phyloP scores from a whole-genome alignment of 306 rosid genomes.

The Rubus idaeus region DNA sequence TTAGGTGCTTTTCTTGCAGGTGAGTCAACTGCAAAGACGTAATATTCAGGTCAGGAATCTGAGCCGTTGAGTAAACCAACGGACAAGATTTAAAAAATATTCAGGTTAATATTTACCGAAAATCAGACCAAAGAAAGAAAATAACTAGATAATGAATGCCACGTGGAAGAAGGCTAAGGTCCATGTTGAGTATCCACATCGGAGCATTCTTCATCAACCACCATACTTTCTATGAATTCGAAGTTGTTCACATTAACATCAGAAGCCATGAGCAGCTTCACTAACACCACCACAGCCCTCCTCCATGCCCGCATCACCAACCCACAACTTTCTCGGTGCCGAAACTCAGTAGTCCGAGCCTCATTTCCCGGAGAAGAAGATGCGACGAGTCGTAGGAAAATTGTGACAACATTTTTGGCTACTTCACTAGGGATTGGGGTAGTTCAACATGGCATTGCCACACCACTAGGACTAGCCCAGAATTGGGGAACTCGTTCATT shows the following conservation, averaged over 20 bases:
- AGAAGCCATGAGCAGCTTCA: conserved; percentile 62
- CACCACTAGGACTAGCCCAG: conserved; percentile 55
- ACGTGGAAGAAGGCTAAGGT: conserved; percentile 46
- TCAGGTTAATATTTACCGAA: no score
- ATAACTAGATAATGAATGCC: conserved; percentile 38
- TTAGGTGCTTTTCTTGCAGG: background rate
- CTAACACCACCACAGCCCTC: conserved; percentile 52
- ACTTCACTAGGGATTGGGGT: conserved; percentile 39
- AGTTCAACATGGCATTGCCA: conserved; percentile 1
- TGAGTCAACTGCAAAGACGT: no score
- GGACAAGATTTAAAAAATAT: background rate
- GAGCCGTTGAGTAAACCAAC: background rate
- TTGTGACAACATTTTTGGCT: conserved; percentile 47
- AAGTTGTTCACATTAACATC: conserved; percentile 9
- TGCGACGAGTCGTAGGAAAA: conserved; percentile 45
- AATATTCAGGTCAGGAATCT: background rate
- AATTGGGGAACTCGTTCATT: conserved; percentile 83
- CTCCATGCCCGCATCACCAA: conserved; percentile 52
- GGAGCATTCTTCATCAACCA: conserved; percentile 11
- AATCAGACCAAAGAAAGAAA: no score
- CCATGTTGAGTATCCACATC: conserved; percentile 24
- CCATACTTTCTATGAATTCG: background rate
- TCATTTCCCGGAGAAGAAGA: conserved; percentile 21
- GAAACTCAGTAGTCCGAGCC: conserved; percentile 20
- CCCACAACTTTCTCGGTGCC: conserved; percentile 6